phyloP scores from a whole-genome alignment of 2,329 filamentous ascomycete genomes.

The Fusarium sp. region DNA sequence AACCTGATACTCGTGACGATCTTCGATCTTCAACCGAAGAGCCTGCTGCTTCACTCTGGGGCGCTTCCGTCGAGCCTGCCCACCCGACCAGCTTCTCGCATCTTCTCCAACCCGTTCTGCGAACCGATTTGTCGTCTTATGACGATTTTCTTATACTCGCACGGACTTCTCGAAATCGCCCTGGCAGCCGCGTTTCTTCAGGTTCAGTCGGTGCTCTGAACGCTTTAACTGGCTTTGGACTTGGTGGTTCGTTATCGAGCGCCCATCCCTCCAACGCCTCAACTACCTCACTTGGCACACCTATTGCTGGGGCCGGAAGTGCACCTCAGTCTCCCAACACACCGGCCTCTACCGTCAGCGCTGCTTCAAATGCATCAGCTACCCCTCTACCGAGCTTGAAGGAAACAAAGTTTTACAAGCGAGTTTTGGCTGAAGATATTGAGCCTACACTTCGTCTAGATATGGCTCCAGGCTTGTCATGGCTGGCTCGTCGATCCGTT shows the following conservation, averaged over 20 bases:
- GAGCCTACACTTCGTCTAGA: conserved; percentile 94
- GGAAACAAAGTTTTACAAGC: conserved; percentile 94
- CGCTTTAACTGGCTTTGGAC: conserved; percentile 53
- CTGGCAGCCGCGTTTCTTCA: conserved; percentile 73
- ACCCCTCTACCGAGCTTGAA: conserved; percentile 71
- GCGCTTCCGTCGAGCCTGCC: conserved; percentile 53
- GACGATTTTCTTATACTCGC: conserved; percentile 86
- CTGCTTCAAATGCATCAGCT: conserved; percentile 49
- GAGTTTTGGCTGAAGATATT: conserved; percentile 87
- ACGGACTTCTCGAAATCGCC: conserved; percentile 69
- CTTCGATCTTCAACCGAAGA: conserved; percentile 47
- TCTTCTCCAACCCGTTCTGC: conserved; percentile 82
- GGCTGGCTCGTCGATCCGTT: conserved; percentile 88
- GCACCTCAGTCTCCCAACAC: conserved; percentile 68
- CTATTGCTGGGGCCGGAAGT: conserved; percentile 58
- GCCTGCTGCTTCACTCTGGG: conserved; percentile 46
- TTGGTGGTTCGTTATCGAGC: conserved; percentile 58
- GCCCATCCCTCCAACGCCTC: conserved; percentile 66
- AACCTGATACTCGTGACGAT: conserved; percentile 68
- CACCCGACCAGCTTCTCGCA: conserved; percentile 80
- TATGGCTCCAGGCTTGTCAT: conserved; percentile 88
- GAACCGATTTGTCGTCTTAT: conserved; percentile 82
- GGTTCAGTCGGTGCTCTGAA: conserved; percentile 68
- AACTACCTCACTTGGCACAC: conserved; percentile 64
- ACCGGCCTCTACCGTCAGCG: conserved; percentile 62